Evolutionary conservation across 352 stramenopile genomes (phyloP), one percentile per base, ranked within the genome.

Genomic region (Globisporangium viniferum): DNA sequence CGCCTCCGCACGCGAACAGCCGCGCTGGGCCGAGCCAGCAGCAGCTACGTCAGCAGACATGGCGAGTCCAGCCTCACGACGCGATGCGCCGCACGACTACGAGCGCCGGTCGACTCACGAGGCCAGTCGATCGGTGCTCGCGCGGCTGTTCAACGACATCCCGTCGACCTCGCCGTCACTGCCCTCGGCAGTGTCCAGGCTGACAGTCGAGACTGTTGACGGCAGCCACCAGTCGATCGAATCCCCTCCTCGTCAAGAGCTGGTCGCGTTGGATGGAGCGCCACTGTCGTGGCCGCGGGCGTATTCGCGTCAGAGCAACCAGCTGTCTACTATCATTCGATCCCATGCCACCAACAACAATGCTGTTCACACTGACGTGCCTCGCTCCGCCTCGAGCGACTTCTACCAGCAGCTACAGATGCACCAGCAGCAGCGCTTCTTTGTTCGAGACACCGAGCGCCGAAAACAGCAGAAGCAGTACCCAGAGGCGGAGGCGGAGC

Each of bases 391-490:
- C 12, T 65, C 39, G 1, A 41, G 15, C 7, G 59, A 65, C 39
- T 56, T 65, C 15, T n/a, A 41, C 22, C 63, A 68, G 9, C 63
- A 68, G 8, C 55, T 55, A n/a, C 63, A 44, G 5, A 46, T 57
- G 18, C 53, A 68, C 31, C 48, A 44, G 22, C 48, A 41, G 33
- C 31, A 36, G 29, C 64, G 64, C 64, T 69, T 69, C 41, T 63
- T 69, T 14, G 7, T 41, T 18, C 60, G 58, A 12, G 18, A 46
- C 14, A 48, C 6, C 5, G 54, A 55, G 9, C 36, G 24, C 24
- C 62, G 33, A 1, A 33, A 35, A 33, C 22, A 60, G 2, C 63
- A 53, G 9, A 35, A 55, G n/a, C 39, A 68, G 14, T 18, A 35
- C 6, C 20, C 35, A 20, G 51, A 65, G 20, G 46, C 58, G 2